Evolutionary conservation across 2,329 filamentous ascomycete species (phyloP), one percentile per base, ranked within the genome.

Genomic region (Diaporthe sp.): DNA sequence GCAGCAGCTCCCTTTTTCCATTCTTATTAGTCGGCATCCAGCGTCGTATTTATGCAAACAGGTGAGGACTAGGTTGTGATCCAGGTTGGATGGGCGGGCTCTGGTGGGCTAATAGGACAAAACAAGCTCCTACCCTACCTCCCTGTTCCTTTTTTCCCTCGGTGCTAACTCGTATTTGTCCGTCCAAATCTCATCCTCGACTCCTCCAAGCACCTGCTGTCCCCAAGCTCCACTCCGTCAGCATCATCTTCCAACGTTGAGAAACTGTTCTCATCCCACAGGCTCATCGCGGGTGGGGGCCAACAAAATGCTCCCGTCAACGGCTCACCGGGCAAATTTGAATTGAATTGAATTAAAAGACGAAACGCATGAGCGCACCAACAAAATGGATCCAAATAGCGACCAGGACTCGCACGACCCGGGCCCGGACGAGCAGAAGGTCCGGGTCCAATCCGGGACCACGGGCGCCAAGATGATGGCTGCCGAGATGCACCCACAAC

Each of bases 391-490:
- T 13, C 8, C 45, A 30, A 25, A 52, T 9, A 33, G 33, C n/a
- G 60, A 52, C 28, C 33, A 42, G 19, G 45, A 40, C 25, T 28
- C 57, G 8, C 28, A 22, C 25, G 28, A 33, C n/a, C 55, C 55
- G 45, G 47, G 47, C 15, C 42, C 30, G 33, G 60, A 57, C 28
- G 73, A 72, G 57, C 73, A 71, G 28, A 74, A 74, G 50, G 55
- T 64, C 40, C 60, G 68, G 58, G 38, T 74, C 40, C 47, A 45
- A 33, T 33, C 58, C 38, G 73, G 67, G 6, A 40, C 58, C 9
- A 73, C 60, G 25, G 61, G 70, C 47, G 69, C 69, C 60, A 57
- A 57, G 52, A 73, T 69, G 52, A 73, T 69, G 64, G 71, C 55
- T 17, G 69, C 60, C n/a, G 60, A 60, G 2, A 35, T 19, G 3